Base-by-base conservation (phyloP, 2,329 filamentous ascomycete species). In the Aspergillus texensis region DNA sequence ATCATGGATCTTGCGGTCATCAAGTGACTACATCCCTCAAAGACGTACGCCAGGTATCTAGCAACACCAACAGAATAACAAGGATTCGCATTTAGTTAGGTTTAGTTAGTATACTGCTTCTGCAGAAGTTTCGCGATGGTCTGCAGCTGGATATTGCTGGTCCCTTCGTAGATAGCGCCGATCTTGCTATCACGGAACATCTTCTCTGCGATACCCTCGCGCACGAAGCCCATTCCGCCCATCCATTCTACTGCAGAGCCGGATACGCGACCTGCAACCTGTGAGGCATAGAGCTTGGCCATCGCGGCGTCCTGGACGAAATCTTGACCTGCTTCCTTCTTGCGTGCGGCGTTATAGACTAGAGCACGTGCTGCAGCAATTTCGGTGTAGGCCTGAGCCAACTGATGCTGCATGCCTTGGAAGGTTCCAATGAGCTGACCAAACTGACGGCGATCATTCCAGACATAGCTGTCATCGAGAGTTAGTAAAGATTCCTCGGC, bases 401-500 rank as follows among this genome's bases (percentile, higher is more conserved):
- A 90, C 83, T 99, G 95, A 83, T 97, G 94, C 83, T 98, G 94
- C 95, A 99, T 98, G 73, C 93, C 94, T 82, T 99, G 95, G 86
- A 99, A 99, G 78, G 96, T 92, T 74, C 95, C 95, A 64, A 99
- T 90, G 60, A 96, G 87, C 75, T 92, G 86, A 70, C 95, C 94
- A 76, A 99, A 99, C 83, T 99, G 95, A 83, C 92, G 93, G 74
- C 95, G 91, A 83, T 99, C 95, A 81, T 98, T 98, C 93, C 93
- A 99, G 69, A 93, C 93, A 81, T 99, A 98, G 67, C 86, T 89
- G 65, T 57, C 8, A 14, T 11, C 16, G 6, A 6, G 24, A 21
- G 57, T 65, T 66, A 74, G 60, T 32, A 14, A 39, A 21, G n/a
- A 9, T 32, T 16, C 16, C 8, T 34, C 19, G 2, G 28, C 19